These are phyloP conservation scores for Zarea fungicola DNA, from an alignment of 2,329 filamentous ascomycete species.

Conservation along the genomic window DNA sequence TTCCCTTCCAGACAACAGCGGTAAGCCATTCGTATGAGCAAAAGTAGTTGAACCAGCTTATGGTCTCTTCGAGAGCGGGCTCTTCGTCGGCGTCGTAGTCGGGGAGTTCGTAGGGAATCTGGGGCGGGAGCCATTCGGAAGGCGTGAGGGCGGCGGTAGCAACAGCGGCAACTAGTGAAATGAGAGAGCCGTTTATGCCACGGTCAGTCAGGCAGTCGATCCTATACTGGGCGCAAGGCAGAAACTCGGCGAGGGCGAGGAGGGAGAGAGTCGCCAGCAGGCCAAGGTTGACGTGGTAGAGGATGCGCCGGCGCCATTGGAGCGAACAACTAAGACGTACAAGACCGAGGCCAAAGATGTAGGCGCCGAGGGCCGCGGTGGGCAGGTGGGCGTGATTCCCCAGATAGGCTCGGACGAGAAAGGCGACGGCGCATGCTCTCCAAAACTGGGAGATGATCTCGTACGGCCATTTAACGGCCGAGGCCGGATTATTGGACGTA, in stretches of 20 bases:
- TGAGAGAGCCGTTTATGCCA: conserved; percentile 30
- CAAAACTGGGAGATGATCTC: conserved; percentile 39
- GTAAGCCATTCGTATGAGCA: conserved; percentile 35
- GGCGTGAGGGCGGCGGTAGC: conserved; percentile 41
- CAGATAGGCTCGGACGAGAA: conserved; percentile 32
- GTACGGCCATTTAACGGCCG: conserved; percentile 35
- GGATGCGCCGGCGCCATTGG: conserved; percentile 40
- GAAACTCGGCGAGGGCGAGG: conserved; percentile 31
- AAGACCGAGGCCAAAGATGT: conserved; percentile 40
- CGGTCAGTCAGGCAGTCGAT: conserved; percentile 25
- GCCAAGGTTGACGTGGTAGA: conserved; percentile 46
- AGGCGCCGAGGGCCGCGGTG: conserved; percentile 32
- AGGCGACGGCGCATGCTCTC: conserved; percentile 34
- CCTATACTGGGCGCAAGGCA: conserved; percentile 39
- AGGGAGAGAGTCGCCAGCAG: conserved; percentile 33
- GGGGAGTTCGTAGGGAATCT: conserved; percentile 32
- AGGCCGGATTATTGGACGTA: conserved; percentile 27
- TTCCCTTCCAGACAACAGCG: conserved; percentile 34
- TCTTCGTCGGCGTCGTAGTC: conserved; percentile 30
- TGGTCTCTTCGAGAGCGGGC: conserved; percentile 47
- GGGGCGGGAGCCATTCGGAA: conserved; percentile 45
- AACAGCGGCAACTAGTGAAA: conserved; percentile 32
- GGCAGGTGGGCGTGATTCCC: conserved; percentile 30
- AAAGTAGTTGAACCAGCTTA: conserved; percentile 49
- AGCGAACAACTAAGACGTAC: conserved; percentile 35